These are phyloP conservation scores for Mycena sp. DNA, from an alignment of 1,284 basidiomycete genomes.

Conservation along the genomic window DNA sequence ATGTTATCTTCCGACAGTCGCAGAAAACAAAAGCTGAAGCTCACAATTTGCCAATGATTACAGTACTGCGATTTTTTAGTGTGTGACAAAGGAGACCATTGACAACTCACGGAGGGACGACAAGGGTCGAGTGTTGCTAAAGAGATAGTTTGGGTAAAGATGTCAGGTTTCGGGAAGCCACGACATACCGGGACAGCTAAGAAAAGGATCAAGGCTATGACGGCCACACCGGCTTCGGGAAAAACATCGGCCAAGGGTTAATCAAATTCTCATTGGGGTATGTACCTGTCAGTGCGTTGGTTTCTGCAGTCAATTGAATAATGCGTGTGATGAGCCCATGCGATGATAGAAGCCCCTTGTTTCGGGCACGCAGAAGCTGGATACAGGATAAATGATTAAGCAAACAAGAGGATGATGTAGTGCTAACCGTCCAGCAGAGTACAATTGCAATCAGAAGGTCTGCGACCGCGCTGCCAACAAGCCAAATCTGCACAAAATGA, in stretches of 20 bases:
- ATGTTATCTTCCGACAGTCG: too few relatives aligned
- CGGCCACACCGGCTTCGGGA: too few relatives aligned
- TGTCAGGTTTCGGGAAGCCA: background rate
- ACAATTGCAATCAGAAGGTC: conserved; percentile 2
- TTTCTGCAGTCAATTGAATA: conserved; percentile 12
- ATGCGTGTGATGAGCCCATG: conserved; percentile 7
- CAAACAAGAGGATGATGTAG: background rate
- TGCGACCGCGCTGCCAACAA: conserved; percentile 3
- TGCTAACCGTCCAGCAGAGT: background rate
- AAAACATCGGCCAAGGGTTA: too few relatives aligned
- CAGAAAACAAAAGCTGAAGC: background rate
- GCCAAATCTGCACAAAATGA: conserved; percentile 5
- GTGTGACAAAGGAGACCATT: background rate
- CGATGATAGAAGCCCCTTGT: background rate
- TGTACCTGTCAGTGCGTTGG: conserved; percentile 47
- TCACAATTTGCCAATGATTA: conserved; percentile 4
- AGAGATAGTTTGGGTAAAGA: background rate
- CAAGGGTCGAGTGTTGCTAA: background rate
- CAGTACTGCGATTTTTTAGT: background rate
- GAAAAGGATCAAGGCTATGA: too few relatives aligned
- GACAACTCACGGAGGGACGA: conserved; percentile 5
- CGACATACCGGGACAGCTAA: too few relatives aligned
- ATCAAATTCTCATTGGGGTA: background rate
- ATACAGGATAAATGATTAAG: background rate
- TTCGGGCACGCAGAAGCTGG: background rate